phyloP scores from a whole-genome alignment of 2,329 filamentous ascomycete genomes.

The Macroventuria anomochaeta region DNA sequence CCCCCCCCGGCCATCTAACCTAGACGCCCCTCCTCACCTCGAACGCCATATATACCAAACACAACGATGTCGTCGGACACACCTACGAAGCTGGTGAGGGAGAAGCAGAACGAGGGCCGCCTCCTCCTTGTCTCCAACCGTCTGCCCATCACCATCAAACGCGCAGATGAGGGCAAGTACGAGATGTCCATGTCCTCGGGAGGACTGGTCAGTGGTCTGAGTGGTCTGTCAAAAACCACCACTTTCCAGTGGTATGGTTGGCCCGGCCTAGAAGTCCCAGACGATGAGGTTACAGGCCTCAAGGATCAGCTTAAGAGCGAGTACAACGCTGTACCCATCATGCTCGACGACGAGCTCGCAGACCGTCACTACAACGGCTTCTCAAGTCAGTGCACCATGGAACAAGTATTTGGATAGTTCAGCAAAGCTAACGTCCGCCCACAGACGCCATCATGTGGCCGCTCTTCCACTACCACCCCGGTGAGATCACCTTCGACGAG shows the following conservation, averaged over 20 bases:
- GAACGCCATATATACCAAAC: slow-evolving; percentile 2
- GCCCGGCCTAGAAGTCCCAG: slow-evolving; percentile 91
- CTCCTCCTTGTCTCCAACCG: slow-evolving; percentile 93
- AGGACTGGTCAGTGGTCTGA: slow-evolving; percentile 90
- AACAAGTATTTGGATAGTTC: background rate
- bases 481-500: slow-evolving; percentile 98
- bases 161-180: slow-evolving; percentile 88
- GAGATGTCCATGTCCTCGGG: slow-evolving; percentile 96
- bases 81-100: slow-evolving; percentile 38
- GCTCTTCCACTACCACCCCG: slow-evolving; percentile 97
- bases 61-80: slow-evolving; percentile 36
- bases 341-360: slow-evolving; percentile 90
- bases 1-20: slow-evolving; percentile 13
- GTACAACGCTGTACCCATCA: slow-evolving; percentile 88
- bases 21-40: slow-evolving; percentile 5
- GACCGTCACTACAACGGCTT: slow-evolving; percentile 98
- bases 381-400: slow-evolving; percentile 70
- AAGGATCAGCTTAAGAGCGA: slow-evolving; percentile 82
- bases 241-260: slow-evolving; percentile 99
- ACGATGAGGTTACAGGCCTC: slow-evolving; percentile 77
- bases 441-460: slow-evolving; percentile 94
- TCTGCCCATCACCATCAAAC: slow-evolving; percentile 95
- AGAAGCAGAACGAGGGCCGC: slow-evolving; percentile 50
- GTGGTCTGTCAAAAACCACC: slow-evolving; percentile 87
- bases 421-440: slow-evolving; percentile 15